Evolutionary conservation across 75 land plant species (phyloP), one percentile per base, ranked within the genome.

Genomic region (Pseudotsuga menziesii): DNA sequence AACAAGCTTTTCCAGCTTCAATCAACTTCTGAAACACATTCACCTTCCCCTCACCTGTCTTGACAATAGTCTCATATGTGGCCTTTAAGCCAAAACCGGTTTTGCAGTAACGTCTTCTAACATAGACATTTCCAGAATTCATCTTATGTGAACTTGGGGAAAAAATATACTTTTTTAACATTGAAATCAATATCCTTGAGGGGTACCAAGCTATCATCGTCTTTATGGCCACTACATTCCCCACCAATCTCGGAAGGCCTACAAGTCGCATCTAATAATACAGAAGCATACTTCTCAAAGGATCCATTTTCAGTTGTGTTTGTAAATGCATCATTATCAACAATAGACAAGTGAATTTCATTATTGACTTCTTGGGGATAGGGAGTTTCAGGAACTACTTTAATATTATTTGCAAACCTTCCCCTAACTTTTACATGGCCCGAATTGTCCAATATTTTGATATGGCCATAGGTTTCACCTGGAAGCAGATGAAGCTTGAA

Each of bases 401-500:
- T 12, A 64, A 35, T 64, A 35, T n/a, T 5, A 32, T 64, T 36
- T 32, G 8, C 4, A 35, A 17, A 17, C 15, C 5, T 29, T 69
- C 72, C 72, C 41, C 35, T 23, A 69, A 69, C 72, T 69, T 69
- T 69, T n/a, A 66, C 44, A 13, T 16, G 25, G 1, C 61, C 48
- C 3, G 63, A 60, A 66, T 76, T 84, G 62, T 61, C 80, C 23
- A 26, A 16, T 17, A 56, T 12, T 56, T 56, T 67, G 60, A 71
- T 23, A n/a, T 63, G 77, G 59, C 76, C 63, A 61, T 79, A 73
- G 78, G 81, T 74, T 72, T 91, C 91, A 74, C 87, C 81, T 8
- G 91, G 91, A 22, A 87, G 81, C 48, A 91, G 76, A 83, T 89
- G 76, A 3, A 96, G 90, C 76, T 89, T 92, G 70, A 96, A 92